Conservation (phyloP, 441 rosid genomes). For the Pelargonium myrrhifolium region DNA sequence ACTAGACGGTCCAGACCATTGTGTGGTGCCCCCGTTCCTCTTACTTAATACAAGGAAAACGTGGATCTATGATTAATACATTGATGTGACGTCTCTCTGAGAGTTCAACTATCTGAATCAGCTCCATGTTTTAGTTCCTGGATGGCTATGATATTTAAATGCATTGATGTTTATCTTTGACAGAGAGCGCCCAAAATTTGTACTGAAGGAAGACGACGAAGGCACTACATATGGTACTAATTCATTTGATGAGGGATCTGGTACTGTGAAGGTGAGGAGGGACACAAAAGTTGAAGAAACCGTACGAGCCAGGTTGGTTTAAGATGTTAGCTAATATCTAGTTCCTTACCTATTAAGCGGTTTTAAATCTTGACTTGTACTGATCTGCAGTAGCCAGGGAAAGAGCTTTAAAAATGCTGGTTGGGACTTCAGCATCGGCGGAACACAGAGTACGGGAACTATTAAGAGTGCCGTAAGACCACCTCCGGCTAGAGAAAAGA, state of each 20-base stretch:
- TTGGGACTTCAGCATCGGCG: conserved; percentile 97
- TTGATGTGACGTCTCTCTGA: too few relatives aligned
- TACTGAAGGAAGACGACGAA: conserved; percentile 55
- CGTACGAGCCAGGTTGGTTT: conserved; percentile 57
- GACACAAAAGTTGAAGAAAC: conserved; percentile 63
- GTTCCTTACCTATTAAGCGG: conserved; percentile 17
- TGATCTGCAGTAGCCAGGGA: conserved; percentile 48
- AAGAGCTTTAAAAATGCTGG: conserved; percentile 67
- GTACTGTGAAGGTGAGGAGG: conserved; percentile 68
- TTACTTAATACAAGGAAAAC: too few relatives aligned
- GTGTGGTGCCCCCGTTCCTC: too few relatives aligned
- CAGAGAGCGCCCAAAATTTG: conserved; percentile 92
- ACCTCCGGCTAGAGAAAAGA: conserved; percentile 84
- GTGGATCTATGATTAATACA: too few relatives aligned
- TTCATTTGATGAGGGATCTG: conserved; percentile 48
- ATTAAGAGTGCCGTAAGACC: conserved; percentile 60
- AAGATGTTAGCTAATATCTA: conserved; percentile 14
- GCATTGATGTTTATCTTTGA: conserved; percentile 14
- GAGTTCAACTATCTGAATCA: too few relatives aligned
- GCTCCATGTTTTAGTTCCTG: neutral
- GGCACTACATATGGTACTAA: conserved; percentile 43
- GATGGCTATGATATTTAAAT: neutral
- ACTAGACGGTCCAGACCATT: neutral
- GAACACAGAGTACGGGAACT: conserved; percentile 62
- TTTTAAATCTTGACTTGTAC: conserved; percentile 22